phyloP scores from a whole-genome alignment of 179 eudicot genomes.

The Drosera spatulata region DNA sequence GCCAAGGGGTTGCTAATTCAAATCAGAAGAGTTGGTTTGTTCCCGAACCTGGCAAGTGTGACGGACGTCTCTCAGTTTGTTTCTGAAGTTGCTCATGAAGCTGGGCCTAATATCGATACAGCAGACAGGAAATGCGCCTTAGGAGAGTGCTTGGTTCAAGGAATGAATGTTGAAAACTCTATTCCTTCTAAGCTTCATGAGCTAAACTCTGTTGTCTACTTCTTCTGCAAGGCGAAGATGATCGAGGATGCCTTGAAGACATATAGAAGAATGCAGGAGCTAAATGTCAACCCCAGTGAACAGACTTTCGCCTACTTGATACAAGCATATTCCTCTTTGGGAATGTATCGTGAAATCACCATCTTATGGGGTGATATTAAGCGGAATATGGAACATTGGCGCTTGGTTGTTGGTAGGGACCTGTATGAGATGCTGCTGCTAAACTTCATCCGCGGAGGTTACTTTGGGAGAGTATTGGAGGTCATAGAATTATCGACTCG shows the following conservation, averaged over 20 bases:
- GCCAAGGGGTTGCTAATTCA: constrained; percentile 49
- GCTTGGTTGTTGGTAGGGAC: constrained; percentile 36
- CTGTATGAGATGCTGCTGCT: constrained; percentile 55
- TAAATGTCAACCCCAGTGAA: constrained; percentile 47
- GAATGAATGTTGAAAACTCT: constrained; percentile 22
- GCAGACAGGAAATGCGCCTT: constrained; percentile 21
- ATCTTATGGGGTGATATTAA: constrained; percentile 84
- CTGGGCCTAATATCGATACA: constrained; percentile 5
- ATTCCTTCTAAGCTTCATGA: constrained; percentile 25
- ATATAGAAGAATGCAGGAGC: constrained; percentile 53
- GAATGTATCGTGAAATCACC: constrained; percentile 65
- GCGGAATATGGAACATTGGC: constrained; percentile 35
- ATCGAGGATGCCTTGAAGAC: constrained; percentile 56
- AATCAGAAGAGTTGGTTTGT: constrained; percentile 34
- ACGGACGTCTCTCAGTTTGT: constrained; percentile 13
- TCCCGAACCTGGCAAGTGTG: constrained; percentile 13
- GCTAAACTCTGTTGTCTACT: constrained; percentile 66
- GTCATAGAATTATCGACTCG: constrained; percentile 50
- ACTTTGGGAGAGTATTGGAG: constrained; percentile 89
- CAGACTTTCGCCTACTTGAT: constrained; percentile 46
- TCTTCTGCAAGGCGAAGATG: constrained; percentile 87
- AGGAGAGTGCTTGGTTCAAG: constrained; percentile 31
- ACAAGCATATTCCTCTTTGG: constrained; percentile 47
- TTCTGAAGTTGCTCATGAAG: constrained; percentile 13
- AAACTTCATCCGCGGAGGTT: constrained; percentile 81